Base-by-base conservation (phyloP, 116 monocot genomes). In the Posidonia oceanica region DNA sequence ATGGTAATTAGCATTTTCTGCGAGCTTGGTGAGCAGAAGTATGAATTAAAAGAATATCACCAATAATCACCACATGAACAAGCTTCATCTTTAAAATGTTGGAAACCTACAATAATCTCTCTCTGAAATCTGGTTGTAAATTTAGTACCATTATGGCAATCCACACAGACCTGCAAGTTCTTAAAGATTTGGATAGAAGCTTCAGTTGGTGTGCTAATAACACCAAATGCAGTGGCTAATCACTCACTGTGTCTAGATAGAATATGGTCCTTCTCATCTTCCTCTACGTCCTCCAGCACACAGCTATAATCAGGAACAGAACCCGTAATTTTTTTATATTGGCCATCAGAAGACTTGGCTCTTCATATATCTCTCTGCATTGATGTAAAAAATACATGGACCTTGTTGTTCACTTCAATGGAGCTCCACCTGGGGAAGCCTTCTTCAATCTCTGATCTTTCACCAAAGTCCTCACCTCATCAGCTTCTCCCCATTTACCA, bases 41-140 rank as follows among this genome's bases (percentile, higher is more conserved):
- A 37, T 59, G 20, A 18, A 41, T 18, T 64, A 13, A 16, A 64
- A 39, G 6, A 40, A 67, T 44, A 3, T 83, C 48, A 84, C 77
- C 80, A 84, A 41, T 77, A 80, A 55, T 84, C 80, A 44, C 84
- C 75, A 59, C 80, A 84, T 15, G 80, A 84, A 52, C 80, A 80
- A 78, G 36, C 20, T 20, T 75, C 78, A 63, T 78, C 69, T 59
- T 64, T 80, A 39, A 80, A 84, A 71, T 80, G 84, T 72, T 84
- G 80, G 36, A 84, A 84, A 10, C 78, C 78, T 16, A 80, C 77
- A 72, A 72, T 75, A 58, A 84, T 84, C 64, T 84, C 80, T 41
- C 80, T 75, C 29, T 72, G 78, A 69, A 39, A 84, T 74, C 38
- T 17, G 68, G 72, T 80, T 65, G 80, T 80, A 54, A 69, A 84